Percentiles rank a stretch among this genome's conserved stretches.
Evolutionary conservation across 2,329 filamentous ascomycete genomes (phyloP).

Genomic region (Davidsoniella virescens): DNA sequence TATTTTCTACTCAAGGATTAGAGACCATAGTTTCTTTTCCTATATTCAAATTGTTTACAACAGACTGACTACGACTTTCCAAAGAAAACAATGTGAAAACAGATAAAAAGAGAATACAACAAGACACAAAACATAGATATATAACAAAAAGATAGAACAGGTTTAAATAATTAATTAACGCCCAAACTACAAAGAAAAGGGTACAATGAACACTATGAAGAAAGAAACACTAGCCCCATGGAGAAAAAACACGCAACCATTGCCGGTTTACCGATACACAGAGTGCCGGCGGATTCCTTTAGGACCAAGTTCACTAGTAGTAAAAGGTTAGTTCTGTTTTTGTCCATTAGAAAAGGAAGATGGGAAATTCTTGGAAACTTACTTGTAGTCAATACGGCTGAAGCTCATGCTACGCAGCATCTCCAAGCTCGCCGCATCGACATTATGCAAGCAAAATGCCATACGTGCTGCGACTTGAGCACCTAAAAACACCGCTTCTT

Average conservation of each 20-base stretch:
- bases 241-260: not conserved
- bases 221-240: no score
- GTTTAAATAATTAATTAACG: no score
- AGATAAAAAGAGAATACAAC: no score
- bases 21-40: no score
- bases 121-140: not conserved
- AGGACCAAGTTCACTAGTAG: conserved; percentile 34
- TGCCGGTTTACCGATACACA: conserved; percentile 28
- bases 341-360: not conserved
- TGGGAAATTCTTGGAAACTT: conserved; percentile 18
- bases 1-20: no score
- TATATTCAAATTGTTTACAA: no score
- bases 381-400: conserved; percentile 46
- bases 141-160: no score
- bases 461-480: conserved; percentile 64
- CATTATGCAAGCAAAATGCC: conserved; percentile 42
- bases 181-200: no score
- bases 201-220: no score
- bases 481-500: conserved; percentile 76
- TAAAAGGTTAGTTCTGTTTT: not conserved
- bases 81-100: no score
- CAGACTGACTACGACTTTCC: no score
- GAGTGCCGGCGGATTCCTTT: conserved; percentile 38
- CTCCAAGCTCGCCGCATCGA: conserved; percentile 35
- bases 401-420: conserved; percentile 39